phyloP scores from a whole-genome alignment of 768 basidiomycete genomes.

The Mycena floridula region DNA sequence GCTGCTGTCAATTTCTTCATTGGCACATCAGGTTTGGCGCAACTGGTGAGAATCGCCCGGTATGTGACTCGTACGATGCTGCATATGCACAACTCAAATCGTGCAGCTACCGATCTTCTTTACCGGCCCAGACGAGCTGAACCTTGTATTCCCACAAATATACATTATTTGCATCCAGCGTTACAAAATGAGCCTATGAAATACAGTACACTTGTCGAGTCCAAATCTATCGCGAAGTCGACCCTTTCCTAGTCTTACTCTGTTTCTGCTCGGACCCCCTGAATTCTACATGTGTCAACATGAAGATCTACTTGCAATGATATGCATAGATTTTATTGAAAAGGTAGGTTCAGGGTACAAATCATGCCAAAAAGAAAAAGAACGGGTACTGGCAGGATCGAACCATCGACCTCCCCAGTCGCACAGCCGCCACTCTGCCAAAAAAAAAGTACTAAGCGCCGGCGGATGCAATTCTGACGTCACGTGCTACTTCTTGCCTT shows the following conservation, averaged over 20 bases:
- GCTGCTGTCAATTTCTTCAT: conserved; percentile 89
- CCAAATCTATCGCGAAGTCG: conserved; percentile 6
- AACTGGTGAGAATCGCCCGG: conserved; percentile 66
- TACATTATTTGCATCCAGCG: too few relatives aligned
- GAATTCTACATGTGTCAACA: too few relatives aligned
- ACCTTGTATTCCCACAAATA: conserved; percentile 16
- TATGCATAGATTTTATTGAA: too few relatives aligned
- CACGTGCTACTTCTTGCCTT: background rate
- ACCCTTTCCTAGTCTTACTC: conserved; percentile 3
- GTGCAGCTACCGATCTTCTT: conserved; percentile 26
- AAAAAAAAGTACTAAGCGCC: too few relatives aligned
- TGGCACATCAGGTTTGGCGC: conserved; percentile 60
- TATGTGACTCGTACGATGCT: conserved; percentile 26
- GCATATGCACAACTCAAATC: background rate
- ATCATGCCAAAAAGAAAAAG: too few relatives aligned
- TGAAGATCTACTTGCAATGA: too few relatives aligned
- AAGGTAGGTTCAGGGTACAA: too few relatives aligned
- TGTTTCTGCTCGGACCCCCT: conserved; percentile 2
- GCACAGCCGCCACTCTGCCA: too few relatives aligned
- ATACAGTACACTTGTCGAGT: conserved; percentile 1
- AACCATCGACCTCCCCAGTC: too few relatives aligned
- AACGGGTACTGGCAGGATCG: too few relatives aligned
- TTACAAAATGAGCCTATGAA: background rate
- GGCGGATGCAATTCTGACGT: too few relatives aligned
- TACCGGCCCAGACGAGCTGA: conserved; percentile 1